A percentile compares a stretch with the other conserved stretches of the same genome.
These are phyloP conservation scores for Boletellus sp. DNA, from an alignment of 768 basidiomycete genomes.

Conservation along the genomic window DNA sequence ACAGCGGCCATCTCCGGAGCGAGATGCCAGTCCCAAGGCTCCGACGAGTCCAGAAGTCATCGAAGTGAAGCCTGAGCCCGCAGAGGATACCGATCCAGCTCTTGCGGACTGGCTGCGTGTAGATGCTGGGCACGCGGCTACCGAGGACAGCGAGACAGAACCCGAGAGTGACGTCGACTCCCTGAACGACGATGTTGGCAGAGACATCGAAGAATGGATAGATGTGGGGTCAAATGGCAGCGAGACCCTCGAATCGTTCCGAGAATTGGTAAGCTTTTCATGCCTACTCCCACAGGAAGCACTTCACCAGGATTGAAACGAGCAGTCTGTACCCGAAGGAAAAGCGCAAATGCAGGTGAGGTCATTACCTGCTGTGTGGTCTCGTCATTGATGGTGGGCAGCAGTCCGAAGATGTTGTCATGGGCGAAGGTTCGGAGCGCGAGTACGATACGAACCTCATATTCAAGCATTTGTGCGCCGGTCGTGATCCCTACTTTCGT, in stretches of 20 bases:
- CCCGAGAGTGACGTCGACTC: slow-evolving; percentile 68
- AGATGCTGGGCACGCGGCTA: slow-evolving; percentile 31
- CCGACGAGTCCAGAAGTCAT: not conserved
- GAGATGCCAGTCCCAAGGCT: slow-evolving; percentile 8
- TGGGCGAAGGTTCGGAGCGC: slow-evolving; percentile 75
- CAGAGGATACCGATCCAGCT: slow-evolving; percentile 42
- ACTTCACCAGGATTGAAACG: not conserved
- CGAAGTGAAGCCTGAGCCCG: slow-evolving; percentile 25
- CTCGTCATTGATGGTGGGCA: slow-evolving; percentile 1
- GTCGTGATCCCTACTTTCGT: not conserved
- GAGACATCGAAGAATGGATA: slow-evolving; percentile 42
- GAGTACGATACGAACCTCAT: slow-evolving; percentile 78
- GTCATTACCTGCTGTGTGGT: not conserved
- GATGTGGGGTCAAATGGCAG: slow-evolving; percentile 18
- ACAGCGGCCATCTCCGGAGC: slow-evolving; percentile 12
- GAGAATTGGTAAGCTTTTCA: slow-evolving; percentile 5
- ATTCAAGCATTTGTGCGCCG: slow-evolving; percentile 75
- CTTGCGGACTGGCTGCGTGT: slow-evolving; percentile 63
- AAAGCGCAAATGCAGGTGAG: slow-evolving; percentile 9
- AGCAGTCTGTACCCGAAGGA: slow-evolving; percentile 13
- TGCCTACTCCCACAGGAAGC: not conserved
- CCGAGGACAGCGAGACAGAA: slow-evolving; percentile 41
- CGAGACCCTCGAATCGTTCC: slow-evolving; percentile 21
- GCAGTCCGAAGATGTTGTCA: slow-evolving; percentile 39
- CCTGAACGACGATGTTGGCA: slow-evolving; percentile 54